A percentile compares a stretch with the other conserved stretches of the same genome.
Evolutionary conservation across 495 filamentous ascomycete species (phyloP).

Genomic region (Penicillium tannophilum): DNA sequence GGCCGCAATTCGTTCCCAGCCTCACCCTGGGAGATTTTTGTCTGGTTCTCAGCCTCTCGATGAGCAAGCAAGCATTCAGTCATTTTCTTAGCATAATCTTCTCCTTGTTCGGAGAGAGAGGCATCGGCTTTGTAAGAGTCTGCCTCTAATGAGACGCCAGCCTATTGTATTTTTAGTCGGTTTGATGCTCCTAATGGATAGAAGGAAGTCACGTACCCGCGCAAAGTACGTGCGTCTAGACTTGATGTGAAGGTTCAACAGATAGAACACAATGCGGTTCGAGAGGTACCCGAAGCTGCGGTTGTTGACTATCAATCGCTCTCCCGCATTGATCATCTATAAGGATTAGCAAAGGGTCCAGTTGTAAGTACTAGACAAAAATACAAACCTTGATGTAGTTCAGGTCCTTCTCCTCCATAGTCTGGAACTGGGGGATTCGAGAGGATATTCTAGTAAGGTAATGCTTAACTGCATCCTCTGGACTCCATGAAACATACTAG

Average conservation of each 20-base stretch:
- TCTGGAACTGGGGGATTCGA: conserved; percentile 94
- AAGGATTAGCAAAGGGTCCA: conserved; percentile 3
- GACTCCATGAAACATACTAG: conserved; percentile 85
- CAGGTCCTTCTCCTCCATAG: conserved; percentile 89
- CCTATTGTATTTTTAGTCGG: conserved; percentile 30
- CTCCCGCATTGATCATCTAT: conserved; percentile 98
- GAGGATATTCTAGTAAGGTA: conserved; percentile 87
- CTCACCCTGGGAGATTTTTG: conserved; percentile 67
- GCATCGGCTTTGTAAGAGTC: conserved; percentile 91
- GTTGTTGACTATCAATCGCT: conserved; percentile 89
- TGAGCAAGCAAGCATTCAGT: conserved; percentile 77
- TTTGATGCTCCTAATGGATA: background rate
- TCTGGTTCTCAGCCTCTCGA: conserved; percentile 76
- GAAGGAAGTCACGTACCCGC: conserved; percentile 54
- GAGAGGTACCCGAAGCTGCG: conserved; percentile 93
- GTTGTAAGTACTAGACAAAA: background rate
- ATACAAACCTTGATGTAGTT: conserved; percentile 85
- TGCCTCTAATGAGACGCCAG: conserved; percentile 69
- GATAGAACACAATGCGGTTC: conserved; percentile 95
- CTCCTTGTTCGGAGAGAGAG: conserved; percentile 76
- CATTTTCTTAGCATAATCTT: conserved; percentile 87
- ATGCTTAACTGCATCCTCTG: conserved; percentile 86
- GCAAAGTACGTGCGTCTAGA: conserved; percentile 92
- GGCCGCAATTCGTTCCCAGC: conserved; percentile 70
- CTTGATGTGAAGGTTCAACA: conserved; percentile 97